Percentiles rank a stretch among this genome's conserved stretches.
Evolutionary conservation across 2,329 filamentous ascomycete species (phyloP).

Genomic region (Fusarium foetens): DNA sequence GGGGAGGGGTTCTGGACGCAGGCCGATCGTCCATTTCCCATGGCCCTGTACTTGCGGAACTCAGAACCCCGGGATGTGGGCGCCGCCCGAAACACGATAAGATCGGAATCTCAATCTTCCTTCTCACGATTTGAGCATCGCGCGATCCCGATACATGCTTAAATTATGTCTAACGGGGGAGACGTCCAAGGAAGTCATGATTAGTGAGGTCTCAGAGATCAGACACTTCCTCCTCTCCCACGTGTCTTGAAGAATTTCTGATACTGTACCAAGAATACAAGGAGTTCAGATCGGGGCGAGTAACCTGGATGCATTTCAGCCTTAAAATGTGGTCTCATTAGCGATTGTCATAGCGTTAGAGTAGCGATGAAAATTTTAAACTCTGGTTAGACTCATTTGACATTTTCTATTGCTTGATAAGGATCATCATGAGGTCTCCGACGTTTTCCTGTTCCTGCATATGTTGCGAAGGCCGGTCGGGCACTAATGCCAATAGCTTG

Average conservation of each 20-base stretch:
- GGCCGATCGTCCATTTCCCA: constrained; percentile 34
- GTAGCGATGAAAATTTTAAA: background rate
- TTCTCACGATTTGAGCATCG: constrained; percentile 7
- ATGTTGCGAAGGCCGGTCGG: background rate
- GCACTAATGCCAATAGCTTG: background rate
- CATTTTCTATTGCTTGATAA: background rate
- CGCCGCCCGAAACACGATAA: background rate
- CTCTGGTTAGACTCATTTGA: background rate
- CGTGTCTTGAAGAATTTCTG: background rate
- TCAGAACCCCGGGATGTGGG: background rate
- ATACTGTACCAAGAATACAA: background rate
- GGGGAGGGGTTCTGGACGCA: constrained; percentile 39
- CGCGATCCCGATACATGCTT: constrained; percentile 22
- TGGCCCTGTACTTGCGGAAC: constrained; percentile 41
- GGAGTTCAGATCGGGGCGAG: background rate
- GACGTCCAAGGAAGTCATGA: background rate
- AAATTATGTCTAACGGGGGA: background rate
- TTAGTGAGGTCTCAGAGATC: background rate
- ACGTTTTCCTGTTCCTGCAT: background rate
- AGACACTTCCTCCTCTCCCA: background rate
- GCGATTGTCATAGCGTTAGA: constrained; percentile 1
- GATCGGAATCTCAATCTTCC: background rate
- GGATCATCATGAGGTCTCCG: background rate
- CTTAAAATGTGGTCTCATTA: constrained; percentile 9
- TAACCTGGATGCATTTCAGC: background rate